A percentile compares a stretch with the other conserved stretches of the same genome.
phyloP scores from a whole-genome alignment of 495 filamentous ascomycete genomes.

The Penicillium canariense region DNA sequence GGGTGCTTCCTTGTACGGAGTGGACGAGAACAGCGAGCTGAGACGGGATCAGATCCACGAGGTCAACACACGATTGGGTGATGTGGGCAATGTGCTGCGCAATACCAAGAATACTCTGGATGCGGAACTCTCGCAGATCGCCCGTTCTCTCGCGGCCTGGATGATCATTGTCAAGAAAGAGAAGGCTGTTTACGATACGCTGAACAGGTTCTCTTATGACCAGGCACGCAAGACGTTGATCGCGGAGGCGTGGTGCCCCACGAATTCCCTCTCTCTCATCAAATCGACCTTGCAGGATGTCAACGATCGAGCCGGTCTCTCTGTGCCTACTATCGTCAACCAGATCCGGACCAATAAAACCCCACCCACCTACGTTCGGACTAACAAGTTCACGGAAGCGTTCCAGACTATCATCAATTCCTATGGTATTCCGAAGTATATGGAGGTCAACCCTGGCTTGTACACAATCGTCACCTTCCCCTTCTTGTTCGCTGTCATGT shows the following conservation, averaged over 20 bases:
- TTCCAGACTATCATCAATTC: constrained; percentile 99
- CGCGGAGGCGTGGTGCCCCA: constrained; percentile 96
- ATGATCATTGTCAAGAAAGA: constrained; percentile 97
- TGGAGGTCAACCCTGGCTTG: constrained; percentile 95
- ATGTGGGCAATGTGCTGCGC: constrained; percentile 83
- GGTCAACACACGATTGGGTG: constrained; percentile 86
- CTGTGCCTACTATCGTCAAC: constrained; percentile 96
- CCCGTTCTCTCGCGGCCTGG: constrained; percentile 86
- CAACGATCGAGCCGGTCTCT: constrained; percentile 88
- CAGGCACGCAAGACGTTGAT: constrained; percentile 93
- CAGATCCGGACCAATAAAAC: constrained; percentile 95
- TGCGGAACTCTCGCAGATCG: constrained; percentile 89
- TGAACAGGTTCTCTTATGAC: constrained; percentile 96
- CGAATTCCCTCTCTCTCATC: constrained; percentile 83
- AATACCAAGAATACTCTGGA: constrained; percentile 97
- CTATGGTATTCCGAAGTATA: constrained; percentile 95
- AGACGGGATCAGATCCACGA: constrained; percentile 93
- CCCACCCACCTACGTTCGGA: constrained; percentile 92
- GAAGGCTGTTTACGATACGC: constrained; percentile 94
- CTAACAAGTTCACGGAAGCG: constrained; percentile 94
- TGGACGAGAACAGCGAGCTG: constrained; percentile 95
- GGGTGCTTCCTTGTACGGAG: constrained; percentile 89
- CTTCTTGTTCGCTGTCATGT: constrained; percentile 90
- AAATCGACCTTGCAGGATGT: constrained; percentile 96
- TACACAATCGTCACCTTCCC: constrained; percentile 97